Conservation (phyloP, 495 filamentous ascomycete species). For the Aspergillus egyptiacus region DNA sequence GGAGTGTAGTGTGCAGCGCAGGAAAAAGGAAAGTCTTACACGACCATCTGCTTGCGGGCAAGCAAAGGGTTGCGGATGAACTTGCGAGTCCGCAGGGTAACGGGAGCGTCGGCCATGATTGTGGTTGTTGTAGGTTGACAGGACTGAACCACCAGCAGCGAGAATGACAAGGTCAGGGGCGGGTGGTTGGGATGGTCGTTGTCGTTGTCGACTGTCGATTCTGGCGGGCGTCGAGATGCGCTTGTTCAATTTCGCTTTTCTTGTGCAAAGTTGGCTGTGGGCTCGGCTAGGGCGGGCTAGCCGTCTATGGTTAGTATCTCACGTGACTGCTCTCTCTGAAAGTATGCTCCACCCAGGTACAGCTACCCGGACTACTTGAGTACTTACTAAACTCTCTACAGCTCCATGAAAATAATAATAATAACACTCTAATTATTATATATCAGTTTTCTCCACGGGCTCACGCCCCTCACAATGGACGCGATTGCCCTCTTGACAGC, state of each 20-base stretch:
- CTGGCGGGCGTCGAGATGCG: constrained; percentile 22
- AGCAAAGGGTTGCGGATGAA: constrained; percentile 99
- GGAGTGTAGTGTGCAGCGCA: background rate
- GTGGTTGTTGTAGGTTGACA: constrained; percentile 35
- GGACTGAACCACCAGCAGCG: constrained; percentile 17
- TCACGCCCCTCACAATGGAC: background rate
- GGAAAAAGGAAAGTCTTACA: constrained; percentile 61
- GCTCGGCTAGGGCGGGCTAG: constrained; percentile 42
- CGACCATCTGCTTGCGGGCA: constrained; percentile 99
- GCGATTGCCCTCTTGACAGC: constrained; percentile 26
- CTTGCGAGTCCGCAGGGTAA: constrained; percentile 99
- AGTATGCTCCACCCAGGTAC: background rate
- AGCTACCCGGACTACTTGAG: no score
- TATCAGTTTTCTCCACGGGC: background rate
- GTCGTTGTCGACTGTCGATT: constrained; percentile 24
- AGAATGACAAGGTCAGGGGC: constrained; percentile 17
- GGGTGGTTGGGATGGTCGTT: constrained; percentile 20
- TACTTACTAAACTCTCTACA: no score
- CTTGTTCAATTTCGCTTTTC: constrained; percentile 31
- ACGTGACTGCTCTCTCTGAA: background rate
- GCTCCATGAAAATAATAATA: no score
- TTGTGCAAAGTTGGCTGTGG: constrained; percentile 30
- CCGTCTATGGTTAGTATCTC: constrained; percentile 15
- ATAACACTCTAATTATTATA: no score
- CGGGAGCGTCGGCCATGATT: constrained; percentile 86